A percentile compares a stretch with the other conserved stretches of the same genome.
These are phyloP conservation scores for Dendrobium chrysotoxum DNA, from an alignment of 106 monocot genomes.

Conservation along the genomic window DNA sequence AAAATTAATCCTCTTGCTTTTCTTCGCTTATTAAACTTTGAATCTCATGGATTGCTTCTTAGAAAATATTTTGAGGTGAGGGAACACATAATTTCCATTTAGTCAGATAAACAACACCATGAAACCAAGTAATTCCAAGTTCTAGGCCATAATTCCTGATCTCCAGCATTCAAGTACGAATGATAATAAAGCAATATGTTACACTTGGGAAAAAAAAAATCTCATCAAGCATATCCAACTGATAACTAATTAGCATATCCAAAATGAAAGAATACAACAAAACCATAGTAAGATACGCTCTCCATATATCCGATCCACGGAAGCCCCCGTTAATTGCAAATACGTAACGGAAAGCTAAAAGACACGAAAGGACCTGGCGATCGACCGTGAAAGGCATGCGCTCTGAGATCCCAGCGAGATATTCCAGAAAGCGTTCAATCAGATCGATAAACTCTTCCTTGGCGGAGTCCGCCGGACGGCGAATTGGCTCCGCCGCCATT, in stretches of 20 bases:
- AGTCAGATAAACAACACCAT: neutral
- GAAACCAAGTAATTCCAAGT: neutral
- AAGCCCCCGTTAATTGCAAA: too few relatives aligned
- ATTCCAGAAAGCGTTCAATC: slow-evolving; percentile 17
- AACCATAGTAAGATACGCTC: neutral
- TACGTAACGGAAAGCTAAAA: neutral
- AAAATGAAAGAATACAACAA: neutral
- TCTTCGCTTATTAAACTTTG: too few relatives aligned
- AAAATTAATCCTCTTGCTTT: too few relatives aligned
- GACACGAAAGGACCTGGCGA: slow-evolving; percentile 5
- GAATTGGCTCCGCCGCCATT: slow-evolving; percentile 1
- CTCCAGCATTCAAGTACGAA: neutral
- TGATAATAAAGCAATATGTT: neutral
- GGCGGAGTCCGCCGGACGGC: slow-evolving; percentile 9
- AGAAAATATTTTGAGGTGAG: too few relatives aligned
- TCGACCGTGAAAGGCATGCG: slow-evolving; percentile 12
- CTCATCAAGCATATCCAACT: neutral
- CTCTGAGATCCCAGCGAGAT: slow-evolving; percentile 12
- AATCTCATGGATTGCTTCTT: too few relatives aligned
- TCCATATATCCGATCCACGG: neutral
- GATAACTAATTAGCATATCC: neutral
- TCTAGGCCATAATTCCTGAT: neutral
- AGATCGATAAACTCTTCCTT: slow-evolving; percentile 15
- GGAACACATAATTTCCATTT: neutral
- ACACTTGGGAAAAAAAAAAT: neutral